phyloP scores from a whole-genome alignment of 805 yeast genomes.

The Metschnikowia hibisci region DNA sequence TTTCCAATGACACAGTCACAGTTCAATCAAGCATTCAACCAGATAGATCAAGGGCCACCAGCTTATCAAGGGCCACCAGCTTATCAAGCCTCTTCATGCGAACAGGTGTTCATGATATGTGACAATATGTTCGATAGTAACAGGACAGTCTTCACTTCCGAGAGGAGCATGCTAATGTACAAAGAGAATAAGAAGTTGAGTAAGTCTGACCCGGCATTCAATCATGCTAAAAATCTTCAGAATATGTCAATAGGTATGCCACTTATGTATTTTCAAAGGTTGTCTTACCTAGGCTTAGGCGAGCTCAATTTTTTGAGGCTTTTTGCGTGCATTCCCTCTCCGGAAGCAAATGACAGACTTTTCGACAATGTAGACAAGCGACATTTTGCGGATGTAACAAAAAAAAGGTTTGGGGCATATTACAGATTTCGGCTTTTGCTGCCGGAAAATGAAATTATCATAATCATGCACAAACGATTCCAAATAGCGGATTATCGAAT shows the following conservation, averaged over 20 bases:
- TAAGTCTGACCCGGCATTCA: conserved; percentile 5
- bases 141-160: conserved; percentile 11
- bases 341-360: conserved; percentile 13
- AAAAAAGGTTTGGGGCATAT: conserved; percentile 9
- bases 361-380: conserved; percentile 10
- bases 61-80: neutral
- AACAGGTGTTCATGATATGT: conserved; percentile 10
- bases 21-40: neutral
- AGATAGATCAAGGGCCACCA: neutral
- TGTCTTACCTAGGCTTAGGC: conserved; percentile 8
- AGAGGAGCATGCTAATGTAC: conserved; percentile 8
- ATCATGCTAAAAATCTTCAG: conserved; percentile 11
- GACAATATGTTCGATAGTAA: conserved; percentile 7
- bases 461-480: conserved; percentile 11
- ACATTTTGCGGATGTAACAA: conserved; percentile 10
- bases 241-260: conserved; percentile 14
- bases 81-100: neutral
- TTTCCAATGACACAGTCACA: too few species aligned
- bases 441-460: conserved; percentile 6
- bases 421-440: conserved; percentile 11
- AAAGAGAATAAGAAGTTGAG: conserved; percentile 7
- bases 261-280: conserved; percentile 9
- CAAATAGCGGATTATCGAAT: conserved; percentile 12
- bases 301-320: conserved; percentile 10
- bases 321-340: conserved; percentile 11